Base-by-base conservation (phyloP, 371 early-diverging fungal genomes). In the Syncephalastrum contaminatum region DNA sequence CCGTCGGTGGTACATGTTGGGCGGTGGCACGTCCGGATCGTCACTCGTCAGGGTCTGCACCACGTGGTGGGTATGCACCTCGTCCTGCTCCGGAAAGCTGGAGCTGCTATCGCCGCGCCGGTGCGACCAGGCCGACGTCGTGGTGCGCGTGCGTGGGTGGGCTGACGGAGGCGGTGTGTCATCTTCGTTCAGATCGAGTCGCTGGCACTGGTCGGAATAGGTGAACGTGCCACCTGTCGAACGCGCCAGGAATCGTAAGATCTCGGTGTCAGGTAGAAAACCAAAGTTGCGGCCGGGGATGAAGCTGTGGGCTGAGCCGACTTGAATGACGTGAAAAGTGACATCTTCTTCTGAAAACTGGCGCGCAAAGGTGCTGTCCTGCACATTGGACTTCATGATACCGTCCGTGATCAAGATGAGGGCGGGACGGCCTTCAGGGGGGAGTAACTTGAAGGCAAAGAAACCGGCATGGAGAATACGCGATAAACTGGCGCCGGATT, bases 321-420 rank as follows among this genome's bases (percentile, higher is more conserved):
- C 85, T 70, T 96, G 96, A 43, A 97, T 85, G 43, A 95, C 73
- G 18, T 89, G 88, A 47, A 90, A 89, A 7, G 77, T 79, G 4
- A 92, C 88, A 59, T 90, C 85, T 42, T 89, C 82, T 49, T 86
- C 87, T 54, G 74, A 58, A 88, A 75, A 62, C 64, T 81, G 67
- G 73, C 83, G 59, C 59, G 84, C 51, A 77, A 75, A 59, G 62
- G 77, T 67, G 65, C 81, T 52, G 73, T 81, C 69, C 68, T 82
- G 71, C 13, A 85, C 63, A 41, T 81, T 84, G 12, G 86, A 81
- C 62, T 87, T 84, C 60, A 88, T 78, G 10, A 94, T 89, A 15
- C 96, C 96, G 60, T 97, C 97, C 1, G 94, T 93, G 48, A 96
- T 79, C n/a, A 89, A 58, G 2, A 94, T 83, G 19, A 95, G 63